Evolutionary conservation across 768 basidiomycete species (phyloP), one percentile per base, ranked within the genome.

Genomic region (Pleurotus sapidus): DNA sequence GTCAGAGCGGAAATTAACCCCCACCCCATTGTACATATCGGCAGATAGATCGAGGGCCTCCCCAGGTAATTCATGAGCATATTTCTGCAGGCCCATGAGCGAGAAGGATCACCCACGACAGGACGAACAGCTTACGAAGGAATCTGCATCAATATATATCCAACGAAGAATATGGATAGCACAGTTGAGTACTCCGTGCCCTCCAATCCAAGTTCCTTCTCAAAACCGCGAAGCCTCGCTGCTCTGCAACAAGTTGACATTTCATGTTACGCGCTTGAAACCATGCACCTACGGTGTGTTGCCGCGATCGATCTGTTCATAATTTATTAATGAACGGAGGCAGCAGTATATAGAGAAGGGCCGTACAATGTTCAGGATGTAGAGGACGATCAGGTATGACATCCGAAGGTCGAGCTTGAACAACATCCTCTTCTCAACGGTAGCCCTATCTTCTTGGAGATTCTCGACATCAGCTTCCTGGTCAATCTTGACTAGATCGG

Each of bases 61-160:
- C 78, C 83, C 18, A 79, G 74, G 51, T 73, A 64, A 61, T 82
- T 78, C 47, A 84, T 64, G 55, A 84, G 74, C 76, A 84, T 82
- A 56, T 84, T 83, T 14, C 82, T 84, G 58, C 77, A 76, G 15
- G 81, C 77, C 30, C 30, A 34, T 34, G 30, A 34, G 30, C 30
- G 30, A 79, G 77, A 17, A 79, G 55, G 57, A 75, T n/a, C 17
- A n/a, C 34, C 37, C n/a, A 46, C 8, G 15, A 14, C 11, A 42
- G 20, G 20, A 42, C 6, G 18, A 11, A n/a, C n/a, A n/a, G 11
- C 64, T 60, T 56, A 75, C 68, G 73, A 73, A n/a, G 76, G 74
- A 2, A 74, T 65, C 61, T 76, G 74, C 74, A 75, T 74, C 38
- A 72, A 65, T 43, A 77, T 74, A 59, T 72, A 74, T 46, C 55